A percentile compares a stretch with the other conserved stretches of the same genome.
These are phyloP conservation scores for Neurospora hispaniola DNA, from an alignment of 495 filamentous ascomycete genomes.

Conservation along the genomic window DNA sequence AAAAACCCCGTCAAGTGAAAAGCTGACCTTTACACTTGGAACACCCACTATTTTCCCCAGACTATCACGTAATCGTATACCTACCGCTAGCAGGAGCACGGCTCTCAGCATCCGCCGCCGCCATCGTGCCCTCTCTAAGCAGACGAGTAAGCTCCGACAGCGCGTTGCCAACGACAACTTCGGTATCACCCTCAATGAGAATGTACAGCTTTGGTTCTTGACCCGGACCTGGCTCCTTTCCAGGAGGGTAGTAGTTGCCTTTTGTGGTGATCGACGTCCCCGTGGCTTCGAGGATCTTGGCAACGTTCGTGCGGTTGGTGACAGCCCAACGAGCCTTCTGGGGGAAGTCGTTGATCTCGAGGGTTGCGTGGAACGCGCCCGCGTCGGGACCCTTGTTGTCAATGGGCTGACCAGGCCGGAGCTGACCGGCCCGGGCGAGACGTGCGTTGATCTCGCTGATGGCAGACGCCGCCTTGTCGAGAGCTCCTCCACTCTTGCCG, in stretches of 20 bases:
- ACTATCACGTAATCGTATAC: constrained; percentile 69
- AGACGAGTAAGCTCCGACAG: constrained; percentile 84
- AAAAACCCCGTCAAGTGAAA: neutral
- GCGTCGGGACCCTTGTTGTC: constrained; percentile 98
- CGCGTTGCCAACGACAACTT: constrained; percentile 80
- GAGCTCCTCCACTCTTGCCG: constrained; percentile 49
- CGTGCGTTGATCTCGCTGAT: constrained; percentile 80
- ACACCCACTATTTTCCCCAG: neutral
- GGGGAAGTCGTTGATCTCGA: constrained; percentile 99
- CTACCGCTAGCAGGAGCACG: constrained; percentile 72
- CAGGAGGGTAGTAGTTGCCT: constrained; percentile 74
- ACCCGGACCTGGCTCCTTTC: constrained; percentile 64
- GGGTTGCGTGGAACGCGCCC: constrained; percentile 89
- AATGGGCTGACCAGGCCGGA: constrained; percentile 86
- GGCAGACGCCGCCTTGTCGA: constrained; percentile 77
- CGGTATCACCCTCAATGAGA: constrained; percentile 93
- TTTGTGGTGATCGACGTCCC: constrained; percentile 97
- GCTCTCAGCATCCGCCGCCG: constrained; percentile 74
- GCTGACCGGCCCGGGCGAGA: constrained; percentile 72
- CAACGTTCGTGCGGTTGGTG: constrained; percentile 97
- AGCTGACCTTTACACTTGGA: neutral
- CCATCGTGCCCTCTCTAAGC: constrained; percentile 85
- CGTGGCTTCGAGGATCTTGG: constrained; percentile 91
- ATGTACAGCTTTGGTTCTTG: constrained; percentile 90
- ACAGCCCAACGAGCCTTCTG: constrained; percentile 99